Percentiles rank a stretch among this genome's conserved stretches.
These are phyloP conservation scores for Parathielavia hyrcaniae DNA, from an alignment of 495 filamentous ascomycete genomes.

Conservation along the genomic window DNA sequence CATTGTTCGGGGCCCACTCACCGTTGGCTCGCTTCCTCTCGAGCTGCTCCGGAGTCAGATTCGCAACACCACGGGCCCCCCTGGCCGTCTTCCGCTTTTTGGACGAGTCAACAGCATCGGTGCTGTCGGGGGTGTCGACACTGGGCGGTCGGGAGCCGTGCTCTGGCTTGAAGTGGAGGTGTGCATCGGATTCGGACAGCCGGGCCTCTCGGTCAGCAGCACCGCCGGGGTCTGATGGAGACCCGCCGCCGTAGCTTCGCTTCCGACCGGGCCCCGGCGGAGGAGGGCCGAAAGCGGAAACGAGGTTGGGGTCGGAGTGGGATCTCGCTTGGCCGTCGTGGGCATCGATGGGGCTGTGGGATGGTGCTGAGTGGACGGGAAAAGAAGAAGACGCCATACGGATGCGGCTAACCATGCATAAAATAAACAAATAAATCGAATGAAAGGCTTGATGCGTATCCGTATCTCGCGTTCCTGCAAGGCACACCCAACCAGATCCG, in stretches of 20 bases:
- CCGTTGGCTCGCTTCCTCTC: slow-evolving; percentile 75
- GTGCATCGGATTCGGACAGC: background rate
- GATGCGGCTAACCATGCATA: background rate
- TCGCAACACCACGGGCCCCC: slow-evolving; percentile 56
- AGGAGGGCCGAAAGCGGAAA: background rate
- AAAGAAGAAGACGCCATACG: slow-evolving; percentile 1
- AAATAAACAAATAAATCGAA: background rate
- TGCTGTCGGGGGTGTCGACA: background rate
- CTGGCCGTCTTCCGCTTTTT: slow-evolving; percentile 37
- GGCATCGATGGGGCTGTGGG: background rate
- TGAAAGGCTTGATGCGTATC: background rate
- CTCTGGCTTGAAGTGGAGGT: background rate
- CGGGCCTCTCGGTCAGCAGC: background rate
- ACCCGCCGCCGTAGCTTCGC: background rate
- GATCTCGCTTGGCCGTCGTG: background rate
- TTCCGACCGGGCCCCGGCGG: background rate
- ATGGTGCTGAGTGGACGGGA: background rate
- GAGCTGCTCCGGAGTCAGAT: slow-evolving; percentile 63
- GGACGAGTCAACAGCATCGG: slow-evolving; percentile 3
- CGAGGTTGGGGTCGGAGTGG: background rate
- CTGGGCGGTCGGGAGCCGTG: background rate
- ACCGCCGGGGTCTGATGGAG: background rate
- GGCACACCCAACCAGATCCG: background rate
- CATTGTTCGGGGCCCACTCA: slow-evolving; percentile 20
- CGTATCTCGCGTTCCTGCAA: background rate